These are phyloP conservation scores for Aspergillus sp. DNA, from an alignment of 2,329 filamentous ascomycete genomes.

Conservation along the genomic window DNA sequence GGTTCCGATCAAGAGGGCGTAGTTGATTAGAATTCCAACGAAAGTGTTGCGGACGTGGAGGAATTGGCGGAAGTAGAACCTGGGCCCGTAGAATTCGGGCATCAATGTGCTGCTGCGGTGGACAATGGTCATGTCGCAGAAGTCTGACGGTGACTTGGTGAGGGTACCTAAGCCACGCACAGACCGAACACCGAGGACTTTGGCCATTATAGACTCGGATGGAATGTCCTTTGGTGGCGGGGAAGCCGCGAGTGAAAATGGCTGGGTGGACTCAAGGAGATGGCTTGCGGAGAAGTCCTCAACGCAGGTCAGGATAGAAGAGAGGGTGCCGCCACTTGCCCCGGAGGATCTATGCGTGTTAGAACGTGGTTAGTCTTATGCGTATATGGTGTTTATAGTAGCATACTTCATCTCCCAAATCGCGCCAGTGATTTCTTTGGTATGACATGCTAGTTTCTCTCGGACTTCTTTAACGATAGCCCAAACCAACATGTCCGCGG, in stretches of 20 bases:
- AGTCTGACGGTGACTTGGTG: conserved; percentile 53
- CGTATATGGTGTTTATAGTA: conserved; percentile 11
- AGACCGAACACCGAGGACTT: conserved; percentile 51
- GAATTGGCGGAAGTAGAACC: conserved; percentile 60
- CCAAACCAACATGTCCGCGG: conserved; percentile 57
- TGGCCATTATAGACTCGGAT: conserved; percentile 27
- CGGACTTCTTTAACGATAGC: conserved; percentile 55
- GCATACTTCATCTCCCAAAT: conserved; percentile 54
- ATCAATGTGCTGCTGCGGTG: conserved; percentile 61
- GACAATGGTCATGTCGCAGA: conserved; percentile 57
- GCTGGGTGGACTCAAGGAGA: conserved; percentile 48
- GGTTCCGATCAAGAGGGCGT: conserved; percentile 47
- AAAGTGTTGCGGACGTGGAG: conserved; percentile 52
- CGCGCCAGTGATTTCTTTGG: conserved; percentile 52
- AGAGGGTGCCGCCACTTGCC: conserved; percentile 62
- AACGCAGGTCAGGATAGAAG: conserved; percentile 62
- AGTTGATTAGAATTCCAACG: conserved; percentile 50
- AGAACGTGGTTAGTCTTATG: conserved; percentile 5
- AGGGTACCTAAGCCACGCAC: conserved; percentile 60
- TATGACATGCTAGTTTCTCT: conserved; percentile 50
- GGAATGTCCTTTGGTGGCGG: conserved; percentile 34
- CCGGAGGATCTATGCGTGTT: conserved; percentile 34
- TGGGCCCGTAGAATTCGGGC: conserved; percentile 56
- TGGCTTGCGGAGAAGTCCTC: conserved; percentile 47
- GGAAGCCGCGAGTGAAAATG: conserved; percentile 53